These are phyloP conservation scores for Penicillium mononematosum DNA, from an alignment of 495 filamentous ascomycete species.

Conservation along the genomic window DNA sequence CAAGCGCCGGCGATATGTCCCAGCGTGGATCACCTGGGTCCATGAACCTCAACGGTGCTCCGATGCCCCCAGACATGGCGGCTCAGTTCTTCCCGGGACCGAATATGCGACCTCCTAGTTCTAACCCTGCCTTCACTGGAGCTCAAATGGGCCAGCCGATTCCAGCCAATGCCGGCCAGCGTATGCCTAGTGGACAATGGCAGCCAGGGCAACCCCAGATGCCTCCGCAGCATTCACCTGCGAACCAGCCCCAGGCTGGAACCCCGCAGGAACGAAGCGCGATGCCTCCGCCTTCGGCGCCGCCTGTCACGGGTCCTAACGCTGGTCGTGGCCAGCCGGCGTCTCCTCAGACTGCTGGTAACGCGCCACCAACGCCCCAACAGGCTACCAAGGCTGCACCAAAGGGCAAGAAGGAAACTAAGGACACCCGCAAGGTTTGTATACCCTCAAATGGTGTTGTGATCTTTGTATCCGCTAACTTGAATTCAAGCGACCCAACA, in stretches of 20 bases:
- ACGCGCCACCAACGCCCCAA: constrained; percentile 85
- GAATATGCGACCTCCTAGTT: constrained; percentile 85
- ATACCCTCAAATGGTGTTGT: constrained; percentile 12
- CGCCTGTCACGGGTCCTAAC: constrained; percentile 58
- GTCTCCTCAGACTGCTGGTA: constrained; percentile 71
- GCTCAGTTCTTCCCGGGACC: constrained; percentile 58
- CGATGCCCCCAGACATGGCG: constrained; percentile 67
- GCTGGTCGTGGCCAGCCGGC: constrained; percentile 66
- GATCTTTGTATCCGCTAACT: constrained; percentile 16
- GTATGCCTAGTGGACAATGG: constrained; percentile 51
- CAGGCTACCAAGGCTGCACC: constrained; percentile 74
- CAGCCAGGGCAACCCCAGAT: constrained; percentile 64
- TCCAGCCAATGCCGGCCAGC: constrained; percentile 47
- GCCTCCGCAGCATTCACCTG: constrained; percentile 55
- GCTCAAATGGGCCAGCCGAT: constrained; percentile 63
- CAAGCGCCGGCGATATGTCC: constrained; percentile 73
- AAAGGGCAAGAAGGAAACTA: constrained; percentile 76
- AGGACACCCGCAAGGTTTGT: constrained; percentile 75
- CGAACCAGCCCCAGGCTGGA: constrained; percentile 57
- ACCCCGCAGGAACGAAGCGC: constrained; percentile 71
- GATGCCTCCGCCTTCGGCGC: constrained; percentile 90
- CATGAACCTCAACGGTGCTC: constrained; percentile 68
- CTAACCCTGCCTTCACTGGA: constrained; percentile 72
- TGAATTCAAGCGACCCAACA: constrained; percentile 41
- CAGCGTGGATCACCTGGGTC: constrained; percentile 82